These are phyloP conservation scores for Cystobasidiaceae sp. DNA, from an alignment of 1,284 basidiomycete species.

Conservation along the genomic window DNA sequence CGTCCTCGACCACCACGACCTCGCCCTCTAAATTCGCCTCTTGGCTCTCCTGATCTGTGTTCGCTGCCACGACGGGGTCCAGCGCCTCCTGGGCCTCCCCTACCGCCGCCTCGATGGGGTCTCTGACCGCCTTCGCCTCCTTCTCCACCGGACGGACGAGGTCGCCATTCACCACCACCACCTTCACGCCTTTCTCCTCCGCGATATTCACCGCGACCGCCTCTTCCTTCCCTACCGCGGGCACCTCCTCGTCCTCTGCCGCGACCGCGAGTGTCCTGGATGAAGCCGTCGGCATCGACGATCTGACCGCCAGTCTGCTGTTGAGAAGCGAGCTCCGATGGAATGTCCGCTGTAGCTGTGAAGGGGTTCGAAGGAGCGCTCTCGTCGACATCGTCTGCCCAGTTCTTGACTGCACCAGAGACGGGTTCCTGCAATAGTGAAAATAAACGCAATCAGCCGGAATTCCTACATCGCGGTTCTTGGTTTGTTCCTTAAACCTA, in stretches of 20 bases:
- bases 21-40: constrained; percentile 20
- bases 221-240: neutral
- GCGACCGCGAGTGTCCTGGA: constrained; percentile 19
- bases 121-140: constrained; percentile 7
- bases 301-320: neutral
- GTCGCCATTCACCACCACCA: neutral
- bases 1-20: no score
- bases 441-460: no score
- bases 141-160: no score
- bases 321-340: constrained; percentile 2
- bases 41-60: constrained; percentile 14
- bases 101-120: no score
- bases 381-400: constrained; percentile 29
- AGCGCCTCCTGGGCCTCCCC: neutral
- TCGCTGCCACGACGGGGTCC: constrained; percentile 32
- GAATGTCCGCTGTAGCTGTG: constrained; percentile 21
- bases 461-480: no score
- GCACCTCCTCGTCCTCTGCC: constrained; percentile 16
- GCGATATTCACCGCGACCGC: neutral
- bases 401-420: constrained; percentile 4
- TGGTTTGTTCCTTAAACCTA: no score
- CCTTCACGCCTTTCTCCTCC: neutral
- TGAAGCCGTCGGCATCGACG: constrained; percentile 11
- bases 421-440: neutral
- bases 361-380: constrained; percentile 22